These are phyloP conservation scores for Tetrapisispora fleetii DNA, from an alignment of 805 yeast genomes.

Conservation along the genomic window DNA sequence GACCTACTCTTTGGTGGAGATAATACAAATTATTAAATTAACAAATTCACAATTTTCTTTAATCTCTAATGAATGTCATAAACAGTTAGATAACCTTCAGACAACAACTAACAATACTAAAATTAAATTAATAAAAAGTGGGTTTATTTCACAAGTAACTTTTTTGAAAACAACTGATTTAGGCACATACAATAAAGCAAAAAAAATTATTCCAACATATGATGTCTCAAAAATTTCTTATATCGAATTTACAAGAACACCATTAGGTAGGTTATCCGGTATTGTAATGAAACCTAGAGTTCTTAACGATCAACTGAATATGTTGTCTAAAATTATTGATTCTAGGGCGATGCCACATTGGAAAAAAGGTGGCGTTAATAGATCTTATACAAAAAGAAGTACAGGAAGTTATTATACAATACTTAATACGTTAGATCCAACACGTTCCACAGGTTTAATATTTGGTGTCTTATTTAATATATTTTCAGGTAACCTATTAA, in stretches of 20 bases:
- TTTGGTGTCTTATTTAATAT: slow-evolving; percentile 72
- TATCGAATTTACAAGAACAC: slow-evolving; percentile 83
- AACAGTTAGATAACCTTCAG: slow-evolving; percentile 58
- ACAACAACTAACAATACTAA: slow-evolving; percentile 31
- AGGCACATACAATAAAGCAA: slow-evolving; percentile 58
- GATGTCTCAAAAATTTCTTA: slow-evolving; percentile 82
- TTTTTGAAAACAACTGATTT: slow-evolving; percentile 69
- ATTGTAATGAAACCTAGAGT: slow-evolving; percentile 88
- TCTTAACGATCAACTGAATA: slow-evolving; percentile 77
- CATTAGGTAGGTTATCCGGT: slow-evolving; percentile 86
- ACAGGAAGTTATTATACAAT: slow-evolving; percentile 41
- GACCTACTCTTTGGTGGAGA: slow-evolving; percentile 50
- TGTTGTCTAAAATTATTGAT: slow-evolving; percentile 57
- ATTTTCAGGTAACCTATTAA: slow-evolving; percentile 70
- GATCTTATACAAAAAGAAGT: slow-evolving; percentile 30
- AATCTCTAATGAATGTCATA: slow-evolving; percentile 70
- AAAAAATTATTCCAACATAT: slow-evolving; percentile 49
- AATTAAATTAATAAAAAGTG: slow-evolving; percentile 24
- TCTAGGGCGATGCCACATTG: slow-evolving; percentile 39
- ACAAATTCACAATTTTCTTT: slow-evolving; percentile 73
- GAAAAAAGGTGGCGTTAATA: slow-evolving; percentile 39
- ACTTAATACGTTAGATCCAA: slow-evolving; percentile 53
- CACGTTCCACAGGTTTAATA: slow-evolving; percentile 79
- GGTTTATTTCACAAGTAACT: slow-evolving; percentile 22
- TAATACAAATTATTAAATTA: slow-evolving; percentile 56